Percentiles rank a stretch among this genome's conserved stretches.
These are phyloP conservation scores for Nyctanthes arbortristis DNA, from an alignment of 257 asterid genomes.

Conservation along the genomic window DNA sequence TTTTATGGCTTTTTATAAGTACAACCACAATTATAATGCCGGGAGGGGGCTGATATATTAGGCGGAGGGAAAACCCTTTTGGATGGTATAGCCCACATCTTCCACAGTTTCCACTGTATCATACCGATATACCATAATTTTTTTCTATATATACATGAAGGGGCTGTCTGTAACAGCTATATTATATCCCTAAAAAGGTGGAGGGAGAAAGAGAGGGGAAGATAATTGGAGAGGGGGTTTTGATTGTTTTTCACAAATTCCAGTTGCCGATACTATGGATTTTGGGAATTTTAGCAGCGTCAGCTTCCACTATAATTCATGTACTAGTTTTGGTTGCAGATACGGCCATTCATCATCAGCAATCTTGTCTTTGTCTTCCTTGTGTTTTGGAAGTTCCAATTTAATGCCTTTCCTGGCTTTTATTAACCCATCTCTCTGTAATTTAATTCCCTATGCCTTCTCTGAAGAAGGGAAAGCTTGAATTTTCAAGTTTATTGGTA, in stretches of 20 bases:
- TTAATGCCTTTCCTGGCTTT: constrained; percentile 45
- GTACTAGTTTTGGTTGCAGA: constrained; percentile 35
- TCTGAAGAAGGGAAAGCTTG: constrained; percentile 35
- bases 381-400: constrained; percentile 43
- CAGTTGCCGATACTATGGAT: constrained; percentile 39
- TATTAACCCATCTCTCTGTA: constrained; percentile 18
- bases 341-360: constrained; percentile 37
- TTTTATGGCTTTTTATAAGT: constrained; percentile 23
- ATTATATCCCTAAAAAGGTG: neutral
- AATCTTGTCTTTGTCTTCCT: constrained; percentile 45
- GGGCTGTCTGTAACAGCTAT: no score
- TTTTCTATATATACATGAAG: neutral
- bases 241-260: constrained; percentile 24
- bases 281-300: constrained; percentile 37
- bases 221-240: constrained; percentile 19
- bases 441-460: constrained; percentile 31
- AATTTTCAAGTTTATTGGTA: constrained; percentile 30
- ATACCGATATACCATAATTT: neutral
- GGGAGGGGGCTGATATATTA: neutral
- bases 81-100: neutral
- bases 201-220: neutral
- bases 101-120: neutral
- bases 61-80: neutral
- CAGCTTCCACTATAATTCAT: constrained; percentile 50
- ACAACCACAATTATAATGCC: constrained; percentile 15